phyloP scores from a whole-genome alignment of 257 asterid genomes.

The Ligustrum vulgare region DNA sequence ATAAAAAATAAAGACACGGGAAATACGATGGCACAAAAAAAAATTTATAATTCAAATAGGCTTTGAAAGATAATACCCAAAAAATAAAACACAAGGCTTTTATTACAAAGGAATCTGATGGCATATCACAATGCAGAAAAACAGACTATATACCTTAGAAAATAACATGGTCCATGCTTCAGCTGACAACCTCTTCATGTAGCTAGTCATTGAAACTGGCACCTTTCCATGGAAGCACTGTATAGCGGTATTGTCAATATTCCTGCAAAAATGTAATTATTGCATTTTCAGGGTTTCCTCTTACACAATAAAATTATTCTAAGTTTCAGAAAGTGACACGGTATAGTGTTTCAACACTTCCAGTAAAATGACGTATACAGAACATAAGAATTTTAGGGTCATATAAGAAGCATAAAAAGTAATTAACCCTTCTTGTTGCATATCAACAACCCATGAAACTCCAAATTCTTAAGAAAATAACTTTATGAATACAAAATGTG shows the following conservation, averaged over 20 bases:
- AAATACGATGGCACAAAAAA: background rate
- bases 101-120: conserved; percentile 16
- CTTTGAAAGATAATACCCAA: conserved; percentile 6
- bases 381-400: background rate
- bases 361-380: conserved; percentile 4
- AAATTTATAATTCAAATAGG: background rate
- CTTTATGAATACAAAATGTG: conserved; percentile 5
- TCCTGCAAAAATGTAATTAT: conserved; percentile 48
- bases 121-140: conserved; percentile 28
- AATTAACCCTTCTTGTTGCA: conserved; percentile 15
- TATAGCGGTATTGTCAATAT: conserved; percentile 76
- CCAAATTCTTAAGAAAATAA: background rate
- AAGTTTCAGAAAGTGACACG: conserved; percentile 14
- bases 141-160: conserved; percentile 64
- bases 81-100: background rate
- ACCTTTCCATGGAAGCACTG: conserved; percentile 87
- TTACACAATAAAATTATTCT: conserved; percentile 8
- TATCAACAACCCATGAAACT: conserved; percentile 9
- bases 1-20: background rate
- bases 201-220: conserved; percentile 65
- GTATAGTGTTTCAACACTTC: conserved; percentile 4
- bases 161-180: conserved; percentile 79
- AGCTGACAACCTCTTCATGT: conserved; percentile 81
- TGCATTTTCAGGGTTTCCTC: conserved; percentile 13
- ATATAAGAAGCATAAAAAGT: background rate